phyloP scores from a whole-genome alignment of 1,284 basidiomycete genomes.

The Taiwanofungus camphoratus region DNA sequence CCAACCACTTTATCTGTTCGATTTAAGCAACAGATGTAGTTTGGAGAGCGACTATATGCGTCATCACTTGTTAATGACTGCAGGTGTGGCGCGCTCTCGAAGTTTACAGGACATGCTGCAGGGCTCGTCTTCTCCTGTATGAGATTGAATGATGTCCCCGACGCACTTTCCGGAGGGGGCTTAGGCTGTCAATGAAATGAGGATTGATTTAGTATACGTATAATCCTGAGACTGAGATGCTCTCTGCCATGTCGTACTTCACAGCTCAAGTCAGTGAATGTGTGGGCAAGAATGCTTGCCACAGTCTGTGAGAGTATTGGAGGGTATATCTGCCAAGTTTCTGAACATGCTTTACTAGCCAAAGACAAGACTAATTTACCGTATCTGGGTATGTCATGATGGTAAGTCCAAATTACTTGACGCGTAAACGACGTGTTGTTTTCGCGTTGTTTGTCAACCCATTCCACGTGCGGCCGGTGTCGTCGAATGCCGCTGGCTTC shows the following conservation, averaged over 20 bases:
- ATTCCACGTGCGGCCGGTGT: too few species aligned
- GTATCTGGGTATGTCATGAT: background rate
- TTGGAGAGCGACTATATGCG: background rate
- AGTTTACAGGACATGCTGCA: background rate
- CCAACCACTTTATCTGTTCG: too few species aligned
- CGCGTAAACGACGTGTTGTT: constrained; percentile 2
- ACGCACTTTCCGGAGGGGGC: background rate
- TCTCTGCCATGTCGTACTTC: background rate
- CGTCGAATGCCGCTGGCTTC: too few species aligned
- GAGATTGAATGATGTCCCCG: background rate
- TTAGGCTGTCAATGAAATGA: background rate
- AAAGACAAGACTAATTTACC: background rate
- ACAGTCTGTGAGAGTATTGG: background rate
- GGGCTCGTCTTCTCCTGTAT: background rate
- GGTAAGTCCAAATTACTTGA: constrained; percentile 15
- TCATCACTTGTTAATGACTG: background rate
- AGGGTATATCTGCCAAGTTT: background rate
- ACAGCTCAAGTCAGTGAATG: too few species aligned
- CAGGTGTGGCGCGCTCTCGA: too few species aligned
- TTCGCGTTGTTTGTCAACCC: constrained; percentile 5
- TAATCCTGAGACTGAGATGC: background rate
- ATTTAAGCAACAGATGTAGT: too few species aligned
- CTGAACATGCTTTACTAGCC: background rate
- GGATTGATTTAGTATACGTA: background rate
- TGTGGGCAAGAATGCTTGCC: background rate